Conservation (phyloP, 495 filamentous ascomycete genomes). For the Cetradonia linearis region DNA sequence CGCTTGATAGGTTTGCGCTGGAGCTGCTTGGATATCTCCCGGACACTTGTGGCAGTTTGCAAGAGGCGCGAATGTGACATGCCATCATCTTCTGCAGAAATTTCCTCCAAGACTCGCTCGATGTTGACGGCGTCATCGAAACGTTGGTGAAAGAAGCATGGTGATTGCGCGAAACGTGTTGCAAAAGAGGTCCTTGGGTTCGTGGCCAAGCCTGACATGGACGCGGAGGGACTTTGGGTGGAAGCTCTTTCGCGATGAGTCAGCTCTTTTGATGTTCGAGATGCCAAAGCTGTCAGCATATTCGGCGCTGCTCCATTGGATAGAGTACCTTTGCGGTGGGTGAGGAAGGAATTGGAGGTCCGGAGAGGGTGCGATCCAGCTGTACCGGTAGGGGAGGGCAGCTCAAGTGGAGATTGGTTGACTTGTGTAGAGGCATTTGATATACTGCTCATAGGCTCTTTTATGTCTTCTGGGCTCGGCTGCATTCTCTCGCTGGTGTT, state of each 20-base stretch:
- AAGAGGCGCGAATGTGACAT: slow-evolving; percentile 86
- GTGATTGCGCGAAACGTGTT: slow-evolving; percentile 65
- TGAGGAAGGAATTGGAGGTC: slow-evolving; percentile 34
- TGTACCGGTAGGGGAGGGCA: slow-evolving; percentile 25
- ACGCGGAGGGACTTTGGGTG: slow-evolving; percentile 52
- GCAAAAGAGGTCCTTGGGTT: slow-evolving; percentile 46
- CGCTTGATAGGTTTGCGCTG: slow-evolving; percentile 79
- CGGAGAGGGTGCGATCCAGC: slow-evolving; percentile 29
- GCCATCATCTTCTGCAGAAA: slow-evolving; percentile 71
- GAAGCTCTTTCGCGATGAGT: slow-evolving; percentile 36
- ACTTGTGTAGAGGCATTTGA: slow-evolving; percentile 26
- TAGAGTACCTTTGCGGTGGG: slow-evolving; percentile 50
- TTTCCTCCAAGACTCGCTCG: slow-evolving; percentile 90
- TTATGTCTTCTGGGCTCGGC: slow-evolving; percentile 19
- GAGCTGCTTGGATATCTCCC: slow-evolving; percentile 89
- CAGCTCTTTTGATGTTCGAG: slow-evolving; percentile 51
- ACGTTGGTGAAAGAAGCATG: slow-evolving; percentile 93
- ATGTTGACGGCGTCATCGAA: slow-evolving; percentile 96
- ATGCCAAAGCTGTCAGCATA: slow-evolving; percentile 79
- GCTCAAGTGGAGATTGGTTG: slow-evolving; percentile 28
- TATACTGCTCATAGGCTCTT: slow-evolving; percentile 23
- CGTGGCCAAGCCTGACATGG: slow-evolving; percentile 51
- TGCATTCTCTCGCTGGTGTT: slow-evolving; percentile 25
- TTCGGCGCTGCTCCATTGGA: slow-evolving; percentile 59
- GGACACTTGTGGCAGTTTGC: slow-evolving; percentile 86